Conservation (phyloP, 1,139 yeast species). For the Protomyces macrosporus region DNA sequence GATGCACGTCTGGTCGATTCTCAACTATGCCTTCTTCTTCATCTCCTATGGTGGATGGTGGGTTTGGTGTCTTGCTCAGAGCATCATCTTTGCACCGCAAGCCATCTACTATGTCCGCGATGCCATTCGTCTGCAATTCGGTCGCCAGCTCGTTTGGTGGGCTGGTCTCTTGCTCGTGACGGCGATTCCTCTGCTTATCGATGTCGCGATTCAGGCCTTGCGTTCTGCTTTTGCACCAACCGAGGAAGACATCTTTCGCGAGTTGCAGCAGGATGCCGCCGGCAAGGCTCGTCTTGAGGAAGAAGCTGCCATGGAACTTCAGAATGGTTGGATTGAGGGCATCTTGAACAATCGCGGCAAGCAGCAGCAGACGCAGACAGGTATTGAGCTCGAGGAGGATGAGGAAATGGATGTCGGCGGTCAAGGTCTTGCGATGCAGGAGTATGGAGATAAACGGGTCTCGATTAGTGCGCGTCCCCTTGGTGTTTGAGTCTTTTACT, state of each 20-base stretch:
- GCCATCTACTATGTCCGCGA: constrained; percentile 67
- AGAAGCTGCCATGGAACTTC: constrained; percentile 64
- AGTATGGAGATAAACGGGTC: not conserved
- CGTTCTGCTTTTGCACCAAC: constrained; percentile 56
- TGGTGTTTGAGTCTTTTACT: no score
- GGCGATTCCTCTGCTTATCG: constrained; percentile 54
- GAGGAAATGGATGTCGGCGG: not conserved
- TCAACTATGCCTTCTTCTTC: constrained; percentile 61
- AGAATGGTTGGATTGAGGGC: constrained; percentile 61
- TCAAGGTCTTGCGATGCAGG: not conserved
- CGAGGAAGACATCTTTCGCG: constrained; percentile 74
- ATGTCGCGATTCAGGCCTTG: constrained; percentile 56
- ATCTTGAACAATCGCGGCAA: constrained; percentile 4
- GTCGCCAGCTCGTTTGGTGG: constrained; percentile 82
- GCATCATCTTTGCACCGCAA: constrained; percentile 57
- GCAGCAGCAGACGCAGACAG: not conserved
- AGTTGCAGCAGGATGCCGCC: constrained; percentile 63
- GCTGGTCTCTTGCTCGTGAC: constrained; percentile 57
- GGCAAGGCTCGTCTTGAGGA: constrained; percentile 67
- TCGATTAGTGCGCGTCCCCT: not conserved
- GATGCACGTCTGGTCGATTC: constrained; percentile 71
- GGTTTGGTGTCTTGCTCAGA: constrained; percentile 75
- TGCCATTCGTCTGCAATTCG: constrained; percentile 67
- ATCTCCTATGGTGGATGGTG: constrained; percentile 85
- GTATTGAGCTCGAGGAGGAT: not conserved